phyloP scores from a whole-genome alignment of 2,329 filamentous ascomycete species.

The Monosporascus sp. region DNA sequence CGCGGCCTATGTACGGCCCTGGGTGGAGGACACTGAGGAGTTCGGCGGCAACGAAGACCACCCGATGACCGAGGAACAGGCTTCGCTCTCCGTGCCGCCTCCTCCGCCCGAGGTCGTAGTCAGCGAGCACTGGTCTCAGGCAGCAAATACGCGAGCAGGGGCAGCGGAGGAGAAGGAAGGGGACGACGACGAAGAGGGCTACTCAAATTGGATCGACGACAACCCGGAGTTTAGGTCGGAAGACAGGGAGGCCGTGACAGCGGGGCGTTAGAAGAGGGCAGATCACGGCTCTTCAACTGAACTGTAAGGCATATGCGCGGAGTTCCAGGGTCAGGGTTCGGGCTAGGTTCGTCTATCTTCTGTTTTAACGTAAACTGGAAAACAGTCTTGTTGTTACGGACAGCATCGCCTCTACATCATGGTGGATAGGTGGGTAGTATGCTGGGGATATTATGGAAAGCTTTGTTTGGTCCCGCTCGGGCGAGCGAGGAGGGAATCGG shows the following conservation, averaged over 20 bases:
- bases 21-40: constrained; percentile 24
- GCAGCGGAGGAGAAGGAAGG: constrained; percentile 1
- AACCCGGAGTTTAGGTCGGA: constrained; percentile 16
- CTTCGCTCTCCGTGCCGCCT: constrained; percentile 4
- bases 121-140: background rate
- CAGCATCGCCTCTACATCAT: too few relatives aligned
- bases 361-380: too few relatives aligned
- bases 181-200: constrained; percentile 22
- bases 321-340: too few relatives aligned
- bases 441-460: too few relatives aligned
- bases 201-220: constrained; percentile 25
- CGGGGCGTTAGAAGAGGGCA: background rate
- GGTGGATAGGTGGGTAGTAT: too few relatives aligned
- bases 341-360: too few relatives aligned
- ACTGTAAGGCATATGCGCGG: too few relatives aligned
- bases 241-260: background rate
- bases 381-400: too few relatives aligned
- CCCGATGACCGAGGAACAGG: constrained; percentile 3
- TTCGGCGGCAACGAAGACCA: constrained; percentile 10
- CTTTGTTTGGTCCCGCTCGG: too few relatives aligned
- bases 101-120: background rate
- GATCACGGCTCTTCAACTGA: too few relatives aligned
- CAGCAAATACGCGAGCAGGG: background rate
- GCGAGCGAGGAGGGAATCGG: too few relatives aligned
- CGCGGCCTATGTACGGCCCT: constrained; percentile 18